phyloP scores from a whole-genome alignment of 108 stramenopile genomes.

The Phaeodactylum tricornutum region DNA sequence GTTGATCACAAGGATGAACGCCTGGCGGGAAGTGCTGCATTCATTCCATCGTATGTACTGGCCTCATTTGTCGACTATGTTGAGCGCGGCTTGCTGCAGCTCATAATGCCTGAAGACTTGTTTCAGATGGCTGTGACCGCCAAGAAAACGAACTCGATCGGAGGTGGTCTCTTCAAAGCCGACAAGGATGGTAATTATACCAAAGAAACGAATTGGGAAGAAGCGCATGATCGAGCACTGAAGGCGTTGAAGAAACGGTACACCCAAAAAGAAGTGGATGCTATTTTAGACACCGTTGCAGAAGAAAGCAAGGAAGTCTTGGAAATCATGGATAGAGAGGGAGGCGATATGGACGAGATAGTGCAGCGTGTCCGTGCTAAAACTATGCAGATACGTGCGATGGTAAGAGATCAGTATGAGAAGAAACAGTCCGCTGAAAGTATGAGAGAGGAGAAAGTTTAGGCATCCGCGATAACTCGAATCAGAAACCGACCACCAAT shows the following conservation, averaged over 20 bases:
- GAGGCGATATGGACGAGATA: constrained; percentile 67
- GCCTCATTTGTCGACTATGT: constrained; percentile 61
- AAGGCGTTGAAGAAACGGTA: constrained; percentile 43
- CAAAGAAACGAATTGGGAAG: constrained; percentile 28
- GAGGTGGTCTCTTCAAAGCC: constrained; percentile 27
- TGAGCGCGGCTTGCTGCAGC: constrained; percentile 62
- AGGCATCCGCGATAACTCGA: too few species aligned
- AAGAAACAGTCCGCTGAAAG: neutral
- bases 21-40: constrained; percentile 69
- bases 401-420: constrained; percentile 8
- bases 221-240: constrained; percentile 53
- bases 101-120: constrained; percentile 48
- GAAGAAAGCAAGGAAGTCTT: constrained; percentile 57
- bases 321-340: constrained; percentile 61
- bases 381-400: constrained; percentile 50
- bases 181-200: constrained; percentile 25
- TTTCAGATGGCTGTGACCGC: constrained; percentile 59
- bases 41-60: constrained; percentile 59
- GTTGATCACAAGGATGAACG: constrained; percentile 40
- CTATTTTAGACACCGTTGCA: constrained; percentile 58
- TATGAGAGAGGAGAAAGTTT: too few species aligned
- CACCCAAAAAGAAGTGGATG: constrained; percentile 60
- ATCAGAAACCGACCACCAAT: too few species aligned
- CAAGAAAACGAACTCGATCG: constrained; percentile 30
- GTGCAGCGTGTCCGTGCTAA: constrained; percentile 40